A percentile compares a stretch with the other conserved stretches of the same genome.
Evolutionary conservation across 805 yeast genomes (phyloP).

Genomic region (Wickerhamiella brachini): DNA sequence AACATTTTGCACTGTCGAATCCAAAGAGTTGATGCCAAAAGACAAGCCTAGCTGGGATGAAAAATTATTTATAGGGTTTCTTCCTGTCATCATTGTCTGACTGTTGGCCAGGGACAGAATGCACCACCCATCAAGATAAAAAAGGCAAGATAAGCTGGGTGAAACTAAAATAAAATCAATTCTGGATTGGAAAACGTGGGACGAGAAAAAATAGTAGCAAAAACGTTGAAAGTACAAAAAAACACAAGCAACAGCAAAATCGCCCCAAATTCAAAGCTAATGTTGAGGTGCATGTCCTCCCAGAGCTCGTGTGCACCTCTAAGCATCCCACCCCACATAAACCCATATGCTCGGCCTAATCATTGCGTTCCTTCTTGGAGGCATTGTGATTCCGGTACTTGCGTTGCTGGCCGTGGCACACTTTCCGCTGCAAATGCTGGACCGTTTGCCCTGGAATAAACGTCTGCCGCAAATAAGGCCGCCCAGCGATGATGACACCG

Average conservation of each 20-base stretch:
- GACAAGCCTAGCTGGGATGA: not conserved
- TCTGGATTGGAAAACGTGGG: too few relatives aligned
- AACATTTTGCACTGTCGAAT: not conserved
- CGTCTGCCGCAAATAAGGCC: not conserved
- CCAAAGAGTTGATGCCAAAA: not conserved
- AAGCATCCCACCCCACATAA: not conserved
- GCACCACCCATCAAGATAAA: too few relatives aligned
- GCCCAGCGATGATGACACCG: not conserved
- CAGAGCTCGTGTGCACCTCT: not conserved
- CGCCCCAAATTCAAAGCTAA: too few relatives aligned
- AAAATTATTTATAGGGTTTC: not conserved
- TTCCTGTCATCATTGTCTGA: too few relatives aligned
- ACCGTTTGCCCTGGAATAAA: not conserved
- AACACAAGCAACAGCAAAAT: too few relatives aligned
- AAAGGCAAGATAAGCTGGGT: too few relatives aligned
- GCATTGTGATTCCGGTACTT: not conserved
- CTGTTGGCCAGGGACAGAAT: too few relatives aligned
- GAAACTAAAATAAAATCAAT: too few relatives aligned
- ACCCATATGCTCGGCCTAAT: not conserved
- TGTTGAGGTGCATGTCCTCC: too few relatives aligned
- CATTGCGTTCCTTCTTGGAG: slow-evolving; percentile 1
- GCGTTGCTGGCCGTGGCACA: not conserved
- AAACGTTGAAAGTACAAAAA: too few relatives aligned
- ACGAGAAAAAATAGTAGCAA: too few relatives aligned
- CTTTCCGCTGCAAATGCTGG: not conserved